Base-by-base conservation (phyloP, 2,329 filamentous ascomycete genomes). In the Thielaviopsis populi region DNA sequence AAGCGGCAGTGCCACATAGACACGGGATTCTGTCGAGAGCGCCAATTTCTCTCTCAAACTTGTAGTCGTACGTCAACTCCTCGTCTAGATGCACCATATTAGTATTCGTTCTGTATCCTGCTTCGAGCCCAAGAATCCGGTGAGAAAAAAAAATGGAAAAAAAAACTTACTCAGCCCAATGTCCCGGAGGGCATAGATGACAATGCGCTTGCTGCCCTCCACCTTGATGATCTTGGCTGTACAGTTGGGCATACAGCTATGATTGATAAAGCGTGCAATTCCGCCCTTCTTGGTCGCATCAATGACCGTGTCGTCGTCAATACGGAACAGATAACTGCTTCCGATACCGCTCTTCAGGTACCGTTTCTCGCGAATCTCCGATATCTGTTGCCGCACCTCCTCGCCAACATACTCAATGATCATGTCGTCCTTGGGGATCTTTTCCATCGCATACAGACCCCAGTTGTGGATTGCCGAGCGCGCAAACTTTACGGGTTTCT, bases 401-500 rank as follows among this genome's bases (percentile, higher is more conserved):
- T 99, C 94, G 66, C 94, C 94, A 11, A 99, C 94, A 72, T 99
- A 99, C 76, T 99, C 94, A 71, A 99, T 99, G 73, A 99, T 99
- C 91, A 99, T 96, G 75, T 99, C 94, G 73, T 96, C 95, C 73
- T 92, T 91, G 66, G 88, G 83, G 68, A 99, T 99, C 72, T 95
- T 94, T 75, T 99, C 94, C 80, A 96, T 92, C 2, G 94, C 91
- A 72, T 99, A 99, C 33, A 99, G 77, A 33, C 94, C 94, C 94
- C 94, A 99, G 71, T 96, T 97, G 76, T 99, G 94, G 70, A 99
- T 99, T 56, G 94, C 94, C 62, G 94, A 99, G 54, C 94, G 84
- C 65, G 92, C 94, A 75, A 99, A 99, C 73, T 95, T 94, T 73
- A 99, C 94, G 1, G 92, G 91, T 79, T 99, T 99, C 84, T 97